phyloP scores from a whole-genome alignment of 371 early-diverging fungal species.

The Thermomucor indicae-seudaticae region DNA sequence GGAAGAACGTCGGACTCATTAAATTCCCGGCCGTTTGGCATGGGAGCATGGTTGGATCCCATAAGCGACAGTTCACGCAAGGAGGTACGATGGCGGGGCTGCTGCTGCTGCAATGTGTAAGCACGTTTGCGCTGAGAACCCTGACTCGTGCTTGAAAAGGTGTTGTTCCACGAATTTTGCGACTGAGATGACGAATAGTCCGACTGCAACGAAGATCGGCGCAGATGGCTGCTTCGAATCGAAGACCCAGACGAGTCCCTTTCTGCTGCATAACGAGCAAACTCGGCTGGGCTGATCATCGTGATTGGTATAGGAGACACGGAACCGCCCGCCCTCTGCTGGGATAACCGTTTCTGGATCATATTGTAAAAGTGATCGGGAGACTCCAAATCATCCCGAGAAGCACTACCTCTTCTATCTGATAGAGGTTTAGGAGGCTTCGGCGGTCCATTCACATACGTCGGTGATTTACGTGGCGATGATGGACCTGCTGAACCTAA shows the following conservation, averaged over 20 bases:
- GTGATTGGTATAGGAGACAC: conserved; percentile 41
- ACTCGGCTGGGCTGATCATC: conserved; percentile 40
- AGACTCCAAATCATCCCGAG: conserved; percentile 19
- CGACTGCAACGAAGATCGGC: conserved; percentile 42
- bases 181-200: conserved; percentile 37
- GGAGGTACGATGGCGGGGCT: conserved; percentile 30
- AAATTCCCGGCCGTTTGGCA: conserved; percentile 3
- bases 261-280: conserved; percentile 37
- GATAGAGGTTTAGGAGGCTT: conserved; percentile 5
- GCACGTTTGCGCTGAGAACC: conserved; percentile 22
- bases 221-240: conserved; percentile 43
- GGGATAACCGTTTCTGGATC: conserved; percentile 35
- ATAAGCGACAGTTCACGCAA: conserved; percentile 27
- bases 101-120: conserved; percentile 24
- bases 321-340: conserved; percentile 28
- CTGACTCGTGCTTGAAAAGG: conserved; percentile 18
- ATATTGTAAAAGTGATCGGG: conserved; percentile 38
- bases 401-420: not conserved
- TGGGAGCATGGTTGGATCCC: not conserved
- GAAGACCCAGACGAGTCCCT: conserved; percentile 47
- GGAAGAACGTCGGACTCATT: not conserved
- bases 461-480: conserved; percentile 4
- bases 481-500: not conserved
- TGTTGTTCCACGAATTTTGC: conserved; percentile 26
- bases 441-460: conserved; percentile 2